Evolutionary conservation across 495 filamentous ascomycete genomes (phyloP).

Genomic region (Tuber melanosporum): DNA sequence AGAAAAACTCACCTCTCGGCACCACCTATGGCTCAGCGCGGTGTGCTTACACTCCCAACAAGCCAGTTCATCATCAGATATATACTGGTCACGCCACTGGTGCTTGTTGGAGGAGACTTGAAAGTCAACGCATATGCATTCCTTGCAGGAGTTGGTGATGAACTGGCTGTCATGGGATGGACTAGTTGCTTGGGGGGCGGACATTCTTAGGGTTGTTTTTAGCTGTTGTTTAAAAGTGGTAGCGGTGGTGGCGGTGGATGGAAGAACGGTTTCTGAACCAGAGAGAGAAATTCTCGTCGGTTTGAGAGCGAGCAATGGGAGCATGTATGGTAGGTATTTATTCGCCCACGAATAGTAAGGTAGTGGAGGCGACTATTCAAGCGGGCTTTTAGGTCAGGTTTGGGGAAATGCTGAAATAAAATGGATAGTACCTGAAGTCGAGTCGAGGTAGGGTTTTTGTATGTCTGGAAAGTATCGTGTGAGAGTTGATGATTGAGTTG

Average conservation of each 20-base stretch:
- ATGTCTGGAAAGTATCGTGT: not conserved
- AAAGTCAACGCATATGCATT: not conserved
- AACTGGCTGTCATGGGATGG: not conserved
- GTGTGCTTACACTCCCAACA: not conserved
- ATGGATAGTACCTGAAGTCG: not conserved
- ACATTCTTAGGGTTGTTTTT: not conserved
- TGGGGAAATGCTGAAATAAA: not conserved
- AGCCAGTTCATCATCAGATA: not conserved
- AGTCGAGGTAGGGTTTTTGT: not conserved
- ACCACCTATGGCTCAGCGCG: not conserved
- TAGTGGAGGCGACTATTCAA: not conserved
- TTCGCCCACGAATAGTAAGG: not conserved
- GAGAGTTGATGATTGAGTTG: not conserved
- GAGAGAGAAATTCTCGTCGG: not conserved
- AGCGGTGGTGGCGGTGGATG: not conserved
- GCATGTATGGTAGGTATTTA: not conserved
- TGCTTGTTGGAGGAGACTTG: not conserved
- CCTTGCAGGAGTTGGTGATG: not conserved
- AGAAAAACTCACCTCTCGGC: not conserved
- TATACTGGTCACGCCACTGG: not conserved
- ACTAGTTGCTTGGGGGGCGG: not conserved
- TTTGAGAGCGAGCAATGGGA: not conserved
- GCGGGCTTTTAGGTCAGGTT: not conserved
- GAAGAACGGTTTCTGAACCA: not conserved
- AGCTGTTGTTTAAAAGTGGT: not conserved